A percentile compares a stretch with the other conserved stretches of the same genome.
Conservation (phyloP, 495 filamentous ascomycete species). For the Melanomma pulvis-pyrius region DNA sequence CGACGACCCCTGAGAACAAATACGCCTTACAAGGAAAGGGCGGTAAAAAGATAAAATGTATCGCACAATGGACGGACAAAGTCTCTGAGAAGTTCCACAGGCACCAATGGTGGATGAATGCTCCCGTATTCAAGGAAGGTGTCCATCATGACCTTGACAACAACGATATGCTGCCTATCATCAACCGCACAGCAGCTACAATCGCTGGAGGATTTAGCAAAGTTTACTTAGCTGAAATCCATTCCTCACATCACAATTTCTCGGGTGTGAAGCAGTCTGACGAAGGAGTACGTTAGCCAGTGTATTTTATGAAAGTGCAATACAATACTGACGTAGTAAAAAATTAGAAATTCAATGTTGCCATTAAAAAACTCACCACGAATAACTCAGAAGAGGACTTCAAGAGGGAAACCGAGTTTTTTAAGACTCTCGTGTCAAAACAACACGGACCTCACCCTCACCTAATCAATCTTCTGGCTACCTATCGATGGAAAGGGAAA, state of each 20-base stretch:
- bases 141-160: neutral
- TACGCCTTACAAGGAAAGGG: neutral
- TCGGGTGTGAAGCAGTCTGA: neutral
- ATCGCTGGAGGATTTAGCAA: neutral
- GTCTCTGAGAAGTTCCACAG: neutral
- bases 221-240: slow-evolving; percentile 3
- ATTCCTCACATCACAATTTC: slow-evolving; percentile 4
- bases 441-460: neutral
- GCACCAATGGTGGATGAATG: slow-evolving; percentile 3
- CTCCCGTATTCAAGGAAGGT: slow-evolving; percentile 2
- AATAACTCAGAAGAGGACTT: neutral
- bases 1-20: neutral
- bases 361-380: slow-evolving; percentile 2
- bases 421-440: neutral
- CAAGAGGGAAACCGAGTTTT: neutral
- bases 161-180: slow-evolving; percentile 4
- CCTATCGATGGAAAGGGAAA: slow-evolving; percentile 2
- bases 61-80: neutral
- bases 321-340: neutral
- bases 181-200: neutral
- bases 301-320: neutral
- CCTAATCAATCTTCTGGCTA: slow-evolving; percentile 3
- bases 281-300: neutral
- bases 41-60: neutral
- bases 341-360: slow-evolving; percentile 1